Evolutionary conservation across 805 yeast genomes (phyloP), one percentile per base, ranked within the genome.

Genomic region (Kodamaea kaohsiungensis): DNA sequence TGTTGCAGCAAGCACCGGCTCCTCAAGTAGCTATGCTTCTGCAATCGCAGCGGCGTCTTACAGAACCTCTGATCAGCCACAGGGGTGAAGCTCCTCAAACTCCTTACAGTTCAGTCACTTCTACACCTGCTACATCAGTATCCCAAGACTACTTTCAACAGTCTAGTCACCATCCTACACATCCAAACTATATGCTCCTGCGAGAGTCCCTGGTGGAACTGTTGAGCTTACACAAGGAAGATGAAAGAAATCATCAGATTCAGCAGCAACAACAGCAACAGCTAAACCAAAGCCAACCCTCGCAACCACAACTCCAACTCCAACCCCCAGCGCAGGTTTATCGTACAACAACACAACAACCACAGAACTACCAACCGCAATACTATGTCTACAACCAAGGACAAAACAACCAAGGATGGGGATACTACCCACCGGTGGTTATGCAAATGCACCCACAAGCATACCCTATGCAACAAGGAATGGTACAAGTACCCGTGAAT

Each of bases 401-500:
- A 17, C 45, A 38, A 17, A 22, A 19, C 43, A 35, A 19, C 38
- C 45, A 48, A 9, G 13, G 17, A 33, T 39, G 51, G 42, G 53
- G 49, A 10, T 51, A 45, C 43, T 49, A 37, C 47, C 48, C 38
- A 3, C 55, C 53, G 9, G 45, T 46, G 46, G 43, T 37, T 42
- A 51, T 51, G 53, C 54, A 12, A 25, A 43, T 50, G 53, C 49
- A 43, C n/a, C 53, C 53, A 3, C 40, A 46, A 22, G 25, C 25
- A 19, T 40, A 40, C 22, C 51, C 33, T 8, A 46, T 46, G 48
- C 48, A 46, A 15, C 50, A 40, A 7, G 39, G 48, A 39, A 49
- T 49, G 50, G 52, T 53, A 43, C 48, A 42, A 1, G 55, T 52
- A 16, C 49, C 52, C 19, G 43, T 56, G 46, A 45, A 45, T 27